Conservation (phyloP, 805 yeast genomes). For the Teunomyces barrocoloradensis region DNA sequence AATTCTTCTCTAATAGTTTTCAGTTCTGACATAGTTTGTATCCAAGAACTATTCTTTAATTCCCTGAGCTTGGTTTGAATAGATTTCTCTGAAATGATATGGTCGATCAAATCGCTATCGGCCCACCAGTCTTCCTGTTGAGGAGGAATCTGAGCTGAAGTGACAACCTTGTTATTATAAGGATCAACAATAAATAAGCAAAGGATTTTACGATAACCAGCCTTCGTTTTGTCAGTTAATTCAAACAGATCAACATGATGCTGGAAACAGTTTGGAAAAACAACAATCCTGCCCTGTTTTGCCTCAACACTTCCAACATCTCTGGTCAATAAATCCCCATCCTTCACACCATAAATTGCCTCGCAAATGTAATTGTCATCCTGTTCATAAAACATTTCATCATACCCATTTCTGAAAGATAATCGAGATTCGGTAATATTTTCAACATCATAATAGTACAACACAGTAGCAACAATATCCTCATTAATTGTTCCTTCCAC, state of each 20-base stretch:
- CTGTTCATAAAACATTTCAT: constrained; percentile 36
- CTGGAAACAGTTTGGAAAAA: constrained; percentile 40
- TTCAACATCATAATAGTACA: constrained; percentile 39
- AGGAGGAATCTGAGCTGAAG: constrained; percentile 35
- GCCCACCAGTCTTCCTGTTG: constrained; percentile 37
- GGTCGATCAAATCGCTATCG: constrained; percentile 8
- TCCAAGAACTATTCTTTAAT: constrained; percentile 11
- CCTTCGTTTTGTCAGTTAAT: constrained; percentile 31
- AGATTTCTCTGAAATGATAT: background rate
- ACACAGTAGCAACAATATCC: constrained; percentile 39
- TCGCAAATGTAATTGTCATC: constrained; percentile 23
- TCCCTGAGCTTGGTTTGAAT: constrained; percentile 6
- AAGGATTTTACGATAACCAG: constrained; percentile 38
- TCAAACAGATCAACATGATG: constrained; percentile 40
- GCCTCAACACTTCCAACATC: constrained; percentile 25
- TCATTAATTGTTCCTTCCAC: constrained; percentile 42
- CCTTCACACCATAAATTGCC: constrained; percentile 25
- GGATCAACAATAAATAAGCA: constrained; percentile 42
- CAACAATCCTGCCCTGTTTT: constrained; percentile 24
- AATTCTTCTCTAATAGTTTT: constrained; percentile 24
- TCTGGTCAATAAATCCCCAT: constrained; percentile 23
- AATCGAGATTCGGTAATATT: constrained; percentile 35
- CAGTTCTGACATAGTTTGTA: constrained; percentile 21
- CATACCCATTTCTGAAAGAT: constrained; percentile 26
- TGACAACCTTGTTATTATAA: constrained; percentile 21